phyloP scores from a whole-genome alignment of 768 basidiomycete genomes.

The Boletellus ananas region DNA sequence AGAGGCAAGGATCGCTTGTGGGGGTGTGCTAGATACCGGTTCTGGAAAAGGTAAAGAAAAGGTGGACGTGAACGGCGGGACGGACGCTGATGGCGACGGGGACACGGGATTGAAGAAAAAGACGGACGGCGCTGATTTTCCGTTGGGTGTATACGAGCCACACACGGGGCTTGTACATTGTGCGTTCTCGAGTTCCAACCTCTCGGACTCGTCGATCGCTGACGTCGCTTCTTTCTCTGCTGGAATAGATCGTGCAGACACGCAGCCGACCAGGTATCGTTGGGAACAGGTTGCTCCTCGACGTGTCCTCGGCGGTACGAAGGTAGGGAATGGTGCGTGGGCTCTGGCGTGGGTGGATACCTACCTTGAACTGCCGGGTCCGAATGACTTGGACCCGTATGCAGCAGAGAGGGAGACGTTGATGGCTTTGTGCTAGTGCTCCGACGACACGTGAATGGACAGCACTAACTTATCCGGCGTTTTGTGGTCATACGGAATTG shows the following conservation, averaged over 20 bases:
- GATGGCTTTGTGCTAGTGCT: constrained; percentile 10
- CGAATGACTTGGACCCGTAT: constrained; percentile 20
- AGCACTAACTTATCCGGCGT: not conserved
- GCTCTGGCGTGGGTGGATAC: constrained; percentile 74
- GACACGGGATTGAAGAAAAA: constrained; percentile 23
- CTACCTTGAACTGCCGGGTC: constrained; percentile 34
- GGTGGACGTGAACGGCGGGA: constrained; percentile 29
- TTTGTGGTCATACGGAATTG: constrained; percentile 2
- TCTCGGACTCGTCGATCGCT: constrained; percentile 1
- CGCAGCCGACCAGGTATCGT: constrained; percentile 64
- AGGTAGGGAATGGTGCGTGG: constrained; percentile 78
- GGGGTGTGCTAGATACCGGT: constrained; percentile 40
- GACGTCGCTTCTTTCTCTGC: constrained; percentile 1
- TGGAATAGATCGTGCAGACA: constrained; percentile 63
- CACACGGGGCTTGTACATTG: constrained; percentile 75
- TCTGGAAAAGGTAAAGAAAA: constrained; percentile 31
- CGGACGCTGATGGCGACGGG: constrained; percentile 29
- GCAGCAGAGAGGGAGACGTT: constrained; percentile 20
- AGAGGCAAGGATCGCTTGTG: constrained; percentile 49
- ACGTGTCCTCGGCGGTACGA: constrained; percentile 61
- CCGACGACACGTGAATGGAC: not conserved
- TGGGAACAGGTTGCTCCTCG: constrained; percentile 58
- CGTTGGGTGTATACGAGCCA: constrained; percentile 77
- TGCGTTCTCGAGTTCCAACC: constrained; percentile 35
- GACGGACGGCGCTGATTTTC: constrained; percentile 35